Percentiles rank a stretch among this genome's conserved stretches.
Evolutionary conservation across 805 yeast genomes (phyloP).

Genomic region (Priceomyces carsonii): DNA sequence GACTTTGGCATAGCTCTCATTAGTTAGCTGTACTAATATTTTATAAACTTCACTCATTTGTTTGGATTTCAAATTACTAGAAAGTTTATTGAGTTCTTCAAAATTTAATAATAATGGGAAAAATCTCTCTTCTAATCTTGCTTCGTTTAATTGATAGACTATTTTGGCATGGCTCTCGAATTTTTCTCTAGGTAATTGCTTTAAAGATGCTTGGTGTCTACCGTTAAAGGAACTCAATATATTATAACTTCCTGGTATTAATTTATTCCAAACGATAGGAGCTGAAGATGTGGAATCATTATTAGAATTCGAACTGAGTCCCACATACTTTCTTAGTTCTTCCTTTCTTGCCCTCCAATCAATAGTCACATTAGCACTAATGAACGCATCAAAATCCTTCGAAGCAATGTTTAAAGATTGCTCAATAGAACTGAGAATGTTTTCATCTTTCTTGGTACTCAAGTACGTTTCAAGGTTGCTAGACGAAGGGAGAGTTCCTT

Average conservation of each 20-base stretch:
- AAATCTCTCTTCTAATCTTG: conserved; percentile 52
- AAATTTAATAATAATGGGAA: conserved; percentile 64
- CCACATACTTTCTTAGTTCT: conserved; percentile 71
- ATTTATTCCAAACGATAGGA: conserved; percentile 36
- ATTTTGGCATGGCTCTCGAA: conserved; percentile 77
- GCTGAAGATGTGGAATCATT: conserved; percentile 14
- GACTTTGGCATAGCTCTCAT: conserved; percentile 34
- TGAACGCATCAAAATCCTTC: conserved; percentile 76
- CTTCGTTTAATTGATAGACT: conserved; percentile 67
- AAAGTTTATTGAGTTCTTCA: conserved; percentile 57
- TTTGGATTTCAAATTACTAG: conserved; percentile 62
- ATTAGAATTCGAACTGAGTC: conserved; percentile 33
- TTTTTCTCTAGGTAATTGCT: conserved; percentile 48
- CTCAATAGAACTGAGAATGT: conserved; percentile 78
- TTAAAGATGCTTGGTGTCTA: conserved; percentile 17
- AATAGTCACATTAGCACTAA: conserved; percentile 67
- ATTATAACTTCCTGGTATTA: conserved; percentile 31
- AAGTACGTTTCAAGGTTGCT: conserved; percentile 60
- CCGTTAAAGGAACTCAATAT: conserved; percentile 32
- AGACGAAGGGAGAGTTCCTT: conserved; percentile 1
- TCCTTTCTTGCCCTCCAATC: conserved; percentile 85
- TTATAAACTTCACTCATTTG: conserved; percentile 78
- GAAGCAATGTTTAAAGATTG: conserved; percentile 73
- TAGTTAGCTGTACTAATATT: conserved; percentile 53
- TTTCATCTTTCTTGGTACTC: conserved; percentile 75